These are phyloP conservation scores for Pestalotiopsis sp. DNA, from an alignment of 2,329 filamentous ascomycete genomes.

Conservation along the genomic window DNA sequence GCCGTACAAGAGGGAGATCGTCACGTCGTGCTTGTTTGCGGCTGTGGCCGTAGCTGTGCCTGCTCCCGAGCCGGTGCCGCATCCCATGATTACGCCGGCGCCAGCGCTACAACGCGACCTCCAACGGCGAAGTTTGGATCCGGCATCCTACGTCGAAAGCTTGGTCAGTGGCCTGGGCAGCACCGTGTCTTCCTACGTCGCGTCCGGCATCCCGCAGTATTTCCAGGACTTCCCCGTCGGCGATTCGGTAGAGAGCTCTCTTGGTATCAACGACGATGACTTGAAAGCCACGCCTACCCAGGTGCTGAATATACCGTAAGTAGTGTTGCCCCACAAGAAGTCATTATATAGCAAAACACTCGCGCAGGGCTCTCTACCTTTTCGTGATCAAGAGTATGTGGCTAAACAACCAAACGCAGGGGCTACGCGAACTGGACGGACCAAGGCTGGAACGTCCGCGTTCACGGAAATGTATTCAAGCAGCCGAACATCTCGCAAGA, in stretches of 20 bases:
- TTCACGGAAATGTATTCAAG: slow-evolving; percentile 83
- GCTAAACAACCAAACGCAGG: slow-evolving; percentile 27
- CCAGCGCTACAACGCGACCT: slow-evolving; percentile 42
- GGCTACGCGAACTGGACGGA: slow-evolving; percentile 77
- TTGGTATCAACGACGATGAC: slow-evolving; percentile 61
- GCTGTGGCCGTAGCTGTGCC: slow-evolving; percentile 25
- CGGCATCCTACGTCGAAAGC: slow-evolving; percentile 54
- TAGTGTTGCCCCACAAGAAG: not conserved
- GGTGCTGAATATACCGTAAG: slow-evolving; percentile 68
- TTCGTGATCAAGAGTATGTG: not conserved
- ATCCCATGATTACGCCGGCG: slow-evolving; percentile 51
- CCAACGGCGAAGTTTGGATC: slow-evolving; percentile 29
- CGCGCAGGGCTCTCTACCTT: slow-evolving; percentile 8
- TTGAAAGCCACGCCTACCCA: slow-evolving; percentile 67
- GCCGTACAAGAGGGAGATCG: not conserved
- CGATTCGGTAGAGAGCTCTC: slow-evolving; percentile 59
- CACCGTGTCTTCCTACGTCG: slow-evolving; percentile 60
- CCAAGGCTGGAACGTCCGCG: slow-evolving; percentile 74
- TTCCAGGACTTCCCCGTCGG: slow-evolving; percentile 69
- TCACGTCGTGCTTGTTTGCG: slow-evolving; percentile 17
- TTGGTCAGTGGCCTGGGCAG: slow-evolving; percentile 54
- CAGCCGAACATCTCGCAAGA: slow-evolving; percentile 67
- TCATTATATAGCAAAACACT: not conserved
- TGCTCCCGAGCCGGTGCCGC: slow-evolving; percentile 25
- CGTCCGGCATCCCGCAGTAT: slow-evolving; percentile 67